Evolutionary conservation across 73 alveolate genomes (phyloP).

Genomic region (Paramecium bursaria): DNA sequence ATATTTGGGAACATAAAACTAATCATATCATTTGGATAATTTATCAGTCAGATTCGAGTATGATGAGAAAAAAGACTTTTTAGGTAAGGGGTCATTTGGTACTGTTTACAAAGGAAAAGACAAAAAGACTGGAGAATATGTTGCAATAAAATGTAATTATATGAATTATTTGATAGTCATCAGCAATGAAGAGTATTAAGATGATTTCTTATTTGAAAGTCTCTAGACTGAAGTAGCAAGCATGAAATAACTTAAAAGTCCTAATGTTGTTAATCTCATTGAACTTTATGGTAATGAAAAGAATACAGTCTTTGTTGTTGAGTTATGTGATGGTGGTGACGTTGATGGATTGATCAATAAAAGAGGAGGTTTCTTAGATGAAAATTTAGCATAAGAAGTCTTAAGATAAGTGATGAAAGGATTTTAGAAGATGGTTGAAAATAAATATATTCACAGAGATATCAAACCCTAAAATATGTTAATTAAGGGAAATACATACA

Average conservation of each 20-base stretch:
- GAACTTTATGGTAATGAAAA: neutral
- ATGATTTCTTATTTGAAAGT: neutral
- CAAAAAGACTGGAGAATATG: constrained; percentile 12
- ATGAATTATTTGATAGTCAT: constrained; percentile 10
- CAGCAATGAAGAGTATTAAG: neutral
- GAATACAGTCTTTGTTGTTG: constrained; percentile 26
- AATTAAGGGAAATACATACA: constrained; percentile 34
- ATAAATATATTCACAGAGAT: constrained; percentile 80
- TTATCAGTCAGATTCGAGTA: no score
- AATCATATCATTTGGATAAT: no score
- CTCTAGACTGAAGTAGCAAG: neutral
- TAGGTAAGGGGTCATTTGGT: constrained; percentile 67
- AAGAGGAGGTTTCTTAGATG: constrained; percentile 58
- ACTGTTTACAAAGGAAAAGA: constrained; percentile 61
- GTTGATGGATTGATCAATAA: constrained; percentile 19
- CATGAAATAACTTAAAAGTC: constrained; percentile 29
- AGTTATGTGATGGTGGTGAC: constrained; percentile 64
- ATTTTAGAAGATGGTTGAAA: constrained; percentile 40
- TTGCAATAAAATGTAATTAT: constrained; percentile 48
- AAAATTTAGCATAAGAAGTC: constrained; percentile 29
- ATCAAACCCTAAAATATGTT: constrained; percentile 65
- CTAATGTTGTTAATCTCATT: constrained; percentile 10
- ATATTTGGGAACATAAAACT: no score
- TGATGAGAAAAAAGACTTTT: constrained; percentile 43
- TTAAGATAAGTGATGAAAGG: constrained; percentile 40